Conservation (phyloP, 176 grass and related monocot species). For the Aegilops tauschii region DNA sequence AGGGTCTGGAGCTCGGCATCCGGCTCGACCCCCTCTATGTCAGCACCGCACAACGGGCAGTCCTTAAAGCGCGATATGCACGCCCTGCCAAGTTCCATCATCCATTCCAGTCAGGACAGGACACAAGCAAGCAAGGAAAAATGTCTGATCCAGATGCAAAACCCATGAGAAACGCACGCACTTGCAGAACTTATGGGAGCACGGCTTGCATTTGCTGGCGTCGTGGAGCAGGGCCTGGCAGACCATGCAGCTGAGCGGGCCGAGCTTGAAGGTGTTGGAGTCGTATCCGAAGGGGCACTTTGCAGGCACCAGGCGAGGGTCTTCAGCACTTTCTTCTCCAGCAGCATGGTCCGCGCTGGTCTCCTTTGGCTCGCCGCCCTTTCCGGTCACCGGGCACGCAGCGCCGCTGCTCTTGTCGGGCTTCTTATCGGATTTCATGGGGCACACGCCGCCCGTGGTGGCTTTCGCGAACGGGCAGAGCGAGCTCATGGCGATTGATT, state of each 20-base stretch:
- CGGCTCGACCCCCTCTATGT: slow-evolving; percentile 79
- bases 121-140: not conserved
- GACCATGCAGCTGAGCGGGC: slow-evolving; percentile 95
- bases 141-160: not conserved
- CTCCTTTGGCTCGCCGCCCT: too few species aligned
- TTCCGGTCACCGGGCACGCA: too few species aligned
- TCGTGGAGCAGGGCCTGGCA: slow-evolving; percentile 75
- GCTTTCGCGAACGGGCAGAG: slow-evolving; percentile 31
- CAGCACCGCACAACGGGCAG: slow-evolving; percentile 87
- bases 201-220: slow-evolving; percentile 81
- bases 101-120: slow-evolving; percentile 6
- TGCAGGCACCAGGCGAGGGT: slow-evolving; percentile 50
- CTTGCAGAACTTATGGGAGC: slow-evolving; percentile 96
- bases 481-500: slow-evolving; percentile 21
- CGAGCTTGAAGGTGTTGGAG: slow-evolving; percentile 87
- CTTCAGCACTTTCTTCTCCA: slow-evolving; percentile 17
- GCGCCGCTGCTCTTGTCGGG: slow-evolving; percentile 41
- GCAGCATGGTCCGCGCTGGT: not conserved
- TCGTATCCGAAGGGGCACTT: slow-evolving; percentile 96
- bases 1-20: slow-evolving; percentile 76
- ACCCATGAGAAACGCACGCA: slow-evolving; percentile 37
- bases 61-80: slow-evolving; percentile 91
- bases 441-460: slow-evolving; percentile 14
- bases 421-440: slow-evolving; percentile 39
- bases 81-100: slow-evolving; percentile 43